Evolutionary conservation across 2,329 filamentous ascomycete species (phyloP), one percentile per base, ranked within the genome.

Genomic region (Paraphoma chrysanthemicola): DNA sequence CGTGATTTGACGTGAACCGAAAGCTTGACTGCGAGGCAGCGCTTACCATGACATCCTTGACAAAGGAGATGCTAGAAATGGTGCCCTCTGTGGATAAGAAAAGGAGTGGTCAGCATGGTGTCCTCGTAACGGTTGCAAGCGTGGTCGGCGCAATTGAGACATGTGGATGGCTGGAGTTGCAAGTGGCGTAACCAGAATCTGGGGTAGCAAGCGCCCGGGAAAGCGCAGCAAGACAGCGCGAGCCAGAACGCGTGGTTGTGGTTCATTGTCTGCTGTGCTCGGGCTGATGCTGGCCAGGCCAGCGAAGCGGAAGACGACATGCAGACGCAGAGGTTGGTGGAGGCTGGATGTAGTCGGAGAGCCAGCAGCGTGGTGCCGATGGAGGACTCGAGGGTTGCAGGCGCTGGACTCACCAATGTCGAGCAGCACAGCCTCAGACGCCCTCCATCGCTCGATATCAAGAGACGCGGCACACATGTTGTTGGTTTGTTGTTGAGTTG

Each of bases 61-160:
- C 91, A 78, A 93, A 93, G 67, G 89, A 91, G 74, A 93, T 92
- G 67, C 90, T 89, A 76, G 90, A 93, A 62, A 93, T 88, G 48
- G 91, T 93, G 61, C 91, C 90, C 83, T 93, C 90, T 93, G 65
- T 53, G 60, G 46, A 45, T 50, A 66, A 56, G 54, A 63, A 56
- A 61, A 54, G 39, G 54, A 55, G 51, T 55, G 53, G 68, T 75
- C 62, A 76, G 73, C 68, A 54, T 53, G 51, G 49, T 46, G 28
- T 31, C 28, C 53, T 57, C 39, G 62, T 58, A 63, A 67, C 56
- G 53, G 59, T 62, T 56, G 59, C 59, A 59, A 51, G 53, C 51
- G 42, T 45, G 17, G 43, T 36, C 3, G 30, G 33, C 33, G 57
- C 54, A 59, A 45, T 53, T 61, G 44, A 59, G 51, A 64, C 57